phyloP scores from a whole-genome alignment of 495 filamentous ascomycete genomes.

The Neohortaea acidophila region DNA sequence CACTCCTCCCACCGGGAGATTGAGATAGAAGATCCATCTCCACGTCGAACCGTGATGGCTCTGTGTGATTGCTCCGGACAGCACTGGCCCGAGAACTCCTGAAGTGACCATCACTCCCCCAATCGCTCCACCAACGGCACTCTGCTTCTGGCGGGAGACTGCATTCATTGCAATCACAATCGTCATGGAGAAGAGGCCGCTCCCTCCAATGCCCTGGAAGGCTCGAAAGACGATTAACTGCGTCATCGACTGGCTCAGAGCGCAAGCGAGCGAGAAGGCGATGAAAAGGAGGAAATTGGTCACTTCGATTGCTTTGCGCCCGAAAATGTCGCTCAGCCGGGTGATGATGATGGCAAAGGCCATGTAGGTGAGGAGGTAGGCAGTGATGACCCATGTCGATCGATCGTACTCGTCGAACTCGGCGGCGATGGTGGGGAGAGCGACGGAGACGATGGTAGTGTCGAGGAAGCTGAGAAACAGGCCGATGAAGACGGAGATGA shows the following conservation, averaged over 20 bases:
- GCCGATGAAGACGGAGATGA: constrained; percentile 1
- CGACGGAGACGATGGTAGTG: constrained; percentile 7
- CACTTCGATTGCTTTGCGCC: constrained; percentile 4
- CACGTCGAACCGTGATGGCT: neutral
- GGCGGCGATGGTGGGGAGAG: constrained; percentile 6
- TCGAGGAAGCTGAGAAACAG: constrained; percentile 9
- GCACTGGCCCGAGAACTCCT: constrained; percentile 6
- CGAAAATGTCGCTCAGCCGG: constrained; percentile 9
- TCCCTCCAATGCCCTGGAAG: constrained; percentile 7
- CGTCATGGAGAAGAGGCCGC: constrained; percentile 9
- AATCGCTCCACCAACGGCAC: constrained; percentile 1
- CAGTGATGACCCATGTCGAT: constrained; percentile 7
- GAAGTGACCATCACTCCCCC: constrained; percentile 5
- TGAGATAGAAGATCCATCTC: constrained; percentile 9
- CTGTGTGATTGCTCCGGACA: constrained; percentile 5
- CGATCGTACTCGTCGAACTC: constrained; percentile 5
- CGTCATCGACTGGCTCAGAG: constrained; percentile 6
- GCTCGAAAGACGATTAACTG: constrained; percentile 9
- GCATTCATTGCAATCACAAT: constrained; percentile 3
- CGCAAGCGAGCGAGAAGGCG: constrained; percentile 8
- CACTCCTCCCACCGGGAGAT: constrained; percentile 4
- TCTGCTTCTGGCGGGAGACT: constrained; percentile 2
- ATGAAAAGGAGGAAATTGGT: constrained; percentile 4
- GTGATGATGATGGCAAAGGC: constrained; percentile 5
- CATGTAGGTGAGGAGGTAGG: constrained; percentile 11